Conservation (phyloP, 2,329 filamentous ascomycete genomes). For the Paecilomyces fulvus region DNA sequence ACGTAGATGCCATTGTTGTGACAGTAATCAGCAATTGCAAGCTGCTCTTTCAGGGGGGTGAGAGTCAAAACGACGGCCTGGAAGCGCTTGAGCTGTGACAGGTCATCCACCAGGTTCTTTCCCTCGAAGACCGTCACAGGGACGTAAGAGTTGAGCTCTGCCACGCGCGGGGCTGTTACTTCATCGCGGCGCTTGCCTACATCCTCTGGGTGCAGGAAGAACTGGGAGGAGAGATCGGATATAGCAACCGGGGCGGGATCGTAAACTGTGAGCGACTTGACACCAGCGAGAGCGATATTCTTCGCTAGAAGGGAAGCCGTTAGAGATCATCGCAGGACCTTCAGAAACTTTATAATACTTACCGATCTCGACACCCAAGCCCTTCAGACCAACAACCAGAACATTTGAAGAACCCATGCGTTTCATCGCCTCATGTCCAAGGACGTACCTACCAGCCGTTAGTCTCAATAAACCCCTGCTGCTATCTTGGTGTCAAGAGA, state of each 20-base stretch:
- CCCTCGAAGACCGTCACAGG: constrained; percentile 68
- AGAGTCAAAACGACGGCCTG: constrained; percentile 89
- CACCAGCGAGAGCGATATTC: constrained; percentile 94
- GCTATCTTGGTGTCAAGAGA: background rate
- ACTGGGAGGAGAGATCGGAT: constrained; percentile 89
- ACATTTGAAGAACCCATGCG: constrained; percentile 96
- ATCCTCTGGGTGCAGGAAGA: constrained; percentile 83
- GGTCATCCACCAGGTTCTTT: constrained; percentile 61
- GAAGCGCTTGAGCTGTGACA: constrained; percentile 78
- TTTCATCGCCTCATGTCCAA: constrained; percentile 86
- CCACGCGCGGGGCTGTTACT: constrained; percentile 79
- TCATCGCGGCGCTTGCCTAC: constrained; percentile 85
- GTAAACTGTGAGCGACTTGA: constrained; percentile 92
- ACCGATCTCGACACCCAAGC: constrained; percentile 86
- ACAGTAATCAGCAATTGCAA: constrained; percentile 82
- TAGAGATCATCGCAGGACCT: background rate
- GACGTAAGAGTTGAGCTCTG: constrained; percentile 93
- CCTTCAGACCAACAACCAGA: constrained; percentile 83
- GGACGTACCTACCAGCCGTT: constrained; percentile 46
- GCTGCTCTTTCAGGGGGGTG: constrained; percentile 69
- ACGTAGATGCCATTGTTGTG: constrained; percentile 90
- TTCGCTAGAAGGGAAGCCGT: constrained; percentile 53
- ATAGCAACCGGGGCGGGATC: constrained; percentile 79
- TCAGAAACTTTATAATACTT: constrained; percentile 11
- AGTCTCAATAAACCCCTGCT: constrained; percentile 5